These are phyloP conservation scores for Pseudotulostoma volvatum DNA, from an alignment of 495 filamentous ascomycete species.

Conservation along the genomic window DNA sequence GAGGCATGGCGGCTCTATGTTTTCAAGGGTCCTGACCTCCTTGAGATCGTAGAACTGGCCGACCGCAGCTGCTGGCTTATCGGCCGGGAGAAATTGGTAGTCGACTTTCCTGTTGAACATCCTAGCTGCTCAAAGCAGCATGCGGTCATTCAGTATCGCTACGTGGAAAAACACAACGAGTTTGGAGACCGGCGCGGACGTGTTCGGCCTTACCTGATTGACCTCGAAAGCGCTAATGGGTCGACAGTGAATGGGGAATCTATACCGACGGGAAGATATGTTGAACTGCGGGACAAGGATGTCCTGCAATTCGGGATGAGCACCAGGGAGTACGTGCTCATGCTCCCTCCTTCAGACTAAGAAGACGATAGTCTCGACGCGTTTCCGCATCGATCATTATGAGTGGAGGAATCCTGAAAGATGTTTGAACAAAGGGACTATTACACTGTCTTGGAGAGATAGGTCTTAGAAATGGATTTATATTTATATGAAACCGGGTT, in stretches of 20 bases:
- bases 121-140: conserved; percentile 90
- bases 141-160: conserved; percentile 85
- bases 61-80: conserved; percentile 78
- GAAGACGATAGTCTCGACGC: no score
- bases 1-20: conserved; percentile 81
- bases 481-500: no score
- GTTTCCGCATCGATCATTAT: no score
- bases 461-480: no score
- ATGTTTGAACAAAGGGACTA: no score
- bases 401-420: background rate
- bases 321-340: conserved; percentile 71
- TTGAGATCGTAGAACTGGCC: conserved; percentile 64
- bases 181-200: conserved; percentile 65
- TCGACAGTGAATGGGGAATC: conserved; percentile 63
- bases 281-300: conserved; percentile 80
- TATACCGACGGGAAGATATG: conserved; percentile 57
- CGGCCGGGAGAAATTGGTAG: conserved; percentile 61
- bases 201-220: conserved; percentile 83
- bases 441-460: no score
- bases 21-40: conserved; percentile 68
- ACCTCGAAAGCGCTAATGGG: conserved; percentile 88
- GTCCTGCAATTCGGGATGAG: conserved; percentile 76
- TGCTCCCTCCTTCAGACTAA: conserved; percentile 37
- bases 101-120: conserved; percentile 73
- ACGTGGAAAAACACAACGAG: conserved; percentile 66